Evolutionary conservation across 495 filamentous ascomycete species (phyloP), one percentile per base, ranked within the genome.

Genomic region (Bacidia rubella): DNA sequence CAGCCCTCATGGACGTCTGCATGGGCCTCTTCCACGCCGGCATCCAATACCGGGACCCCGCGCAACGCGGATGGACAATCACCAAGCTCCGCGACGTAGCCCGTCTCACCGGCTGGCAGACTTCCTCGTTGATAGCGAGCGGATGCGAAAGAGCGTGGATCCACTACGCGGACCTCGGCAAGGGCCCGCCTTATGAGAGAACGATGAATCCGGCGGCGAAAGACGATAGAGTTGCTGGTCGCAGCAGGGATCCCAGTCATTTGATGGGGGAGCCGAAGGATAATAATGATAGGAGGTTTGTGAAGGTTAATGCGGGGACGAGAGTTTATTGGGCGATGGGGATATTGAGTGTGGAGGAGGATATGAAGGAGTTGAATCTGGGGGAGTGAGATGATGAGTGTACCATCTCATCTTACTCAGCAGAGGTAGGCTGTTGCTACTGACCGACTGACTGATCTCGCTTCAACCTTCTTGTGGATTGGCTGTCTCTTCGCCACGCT

Each of bases 61-160:
- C 64, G 2, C 88, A 97, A 62, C 78, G 92, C 1, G 73, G 73
- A 38, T 95, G 87, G 86, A 74, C 79, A 0, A 75, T 95, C 54
- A 68, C 71, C 27, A 80, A 83, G 15, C 69, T 97, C 19, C 76
- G 77, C 52, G 78, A 86, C 62, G 79, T 95, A 32, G 76, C 84
- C 2, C 80, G 82, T 4, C 68, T 92, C 35, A 94, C 88, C 0
- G 92, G 92, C 0, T 97, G 86, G 85, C 83, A 87, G 58, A 83
- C 80, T 1, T 82, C 87, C 20, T 73, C 79, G 35, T 75, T 87
- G 29, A 87, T 96, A 52, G 85, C 86, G 11, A 66, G 75, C 43
- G 88, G 88, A 2, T 95, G 87, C 65, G 89, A 96, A 63, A 79
- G 75, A 11, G 75, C 80, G 3, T 98, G 92, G 92, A 71, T 77